Base-by-base conservation (phyloP, 1,284 basidiomycete species). In the Pisolithus thermaeus region DNA sequence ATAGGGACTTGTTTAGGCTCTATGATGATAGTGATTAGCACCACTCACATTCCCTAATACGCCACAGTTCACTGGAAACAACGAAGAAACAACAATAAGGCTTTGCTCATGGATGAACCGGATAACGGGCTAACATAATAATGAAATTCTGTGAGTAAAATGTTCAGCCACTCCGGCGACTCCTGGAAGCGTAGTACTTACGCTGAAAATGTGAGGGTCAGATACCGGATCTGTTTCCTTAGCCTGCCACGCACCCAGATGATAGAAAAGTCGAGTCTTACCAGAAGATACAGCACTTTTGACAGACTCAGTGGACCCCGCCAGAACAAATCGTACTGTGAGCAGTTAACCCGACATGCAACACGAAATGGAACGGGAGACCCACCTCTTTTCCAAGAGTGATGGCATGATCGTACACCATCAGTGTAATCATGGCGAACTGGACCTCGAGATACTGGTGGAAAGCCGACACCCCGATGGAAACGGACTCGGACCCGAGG, bases 251-350 rank as follows among this genome's bases (percentile, higher is more conserved):
- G 12, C 32, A 35, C 32, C 1, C 32, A 35, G 32, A 3, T 4
- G 12, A 14, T 12, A 3, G n/a, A 22, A 12, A 16, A 3, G 7
- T n/a, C 3, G 23, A 35, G 16, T 9, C 45, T 47, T 28, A 55
- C 54, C 22, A 25, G 22, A 14, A 55, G 45, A 43, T 55, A 55
- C 7, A 55, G 20, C 16, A 55, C 42, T 35, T 39, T 55, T 5
- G 53, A 50, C 23, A 43, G 9, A 50, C 40, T 43, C 37, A 39
- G 38, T n/a, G 16, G 25, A 18, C 45, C 25, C 12, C 28, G 30
- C 54, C 54, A 55, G 30, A 55, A 55, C n/a, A 46, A 25, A 27
- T 22, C 28, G 23, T 50, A 48, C 54, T 55, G 37, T n/a, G 32
- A 22, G 3, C 25, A 20, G 23, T 43, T 27, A 43, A 27, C 42